These are phyloP conservation scores for Russula sp. DNA, from an alignment of 768 basidiomycete genomes.

Conservation along the genomic window DNA sequence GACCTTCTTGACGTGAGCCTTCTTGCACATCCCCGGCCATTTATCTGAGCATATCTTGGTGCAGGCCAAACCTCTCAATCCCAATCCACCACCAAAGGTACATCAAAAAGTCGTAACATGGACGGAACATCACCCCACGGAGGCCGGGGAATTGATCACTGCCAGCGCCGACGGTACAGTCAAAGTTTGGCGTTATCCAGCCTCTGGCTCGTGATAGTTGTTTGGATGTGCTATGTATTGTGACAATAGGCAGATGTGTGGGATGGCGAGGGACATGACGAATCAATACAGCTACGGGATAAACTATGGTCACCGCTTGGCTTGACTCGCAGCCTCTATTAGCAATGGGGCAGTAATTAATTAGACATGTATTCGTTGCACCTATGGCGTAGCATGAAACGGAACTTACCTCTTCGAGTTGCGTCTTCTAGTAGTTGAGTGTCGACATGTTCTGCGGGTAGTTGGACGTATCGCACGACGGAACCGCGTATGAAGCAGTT, in stretches of 20 bases:
- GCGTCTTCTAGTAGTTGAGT: conserved; percentile 95
- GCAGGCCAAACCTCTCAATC: conserved; percentile 63
- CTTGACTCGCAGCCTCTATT: conserved; percentile 13
- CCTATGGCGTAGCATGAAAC: neutral
- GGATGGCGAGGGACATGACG: neutral
- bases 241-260: conserved; percentile 1
- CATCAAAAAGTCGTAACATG: conserved; percentile 86
- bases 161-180: conserved; percentile 87
- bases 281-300: neutral
- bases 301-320: conserved; percentile 12
- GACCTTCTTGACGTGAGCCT: conserved; percentile 76
- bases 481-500: conserved; percentile 99
- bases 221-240: neutral
- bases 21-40: neutral
- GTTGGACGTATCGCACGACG: conserved; percentile 94
- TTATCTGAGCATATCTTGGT: neutral
- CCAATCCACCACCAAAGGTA: conserved; percentile 66
- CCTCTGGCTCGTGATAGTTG: conserved; percentile 7
- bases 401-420: conserved; percentile 75
- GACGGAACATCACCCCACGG: conserved; percentile 83
- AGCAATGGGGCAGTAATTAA: neutral
- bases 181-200: conserved; percentile 73
- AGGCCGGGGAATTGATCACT: conserved; percentile 78
- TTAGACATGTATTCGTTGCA: neutral
- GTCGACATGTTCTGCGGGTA: conserved; percentile 89